These are phyloP conservation scores for Pezicula radicicola DNA, from an alignment of 2,329 filamentous ascomycete genomes.

Conservation along the genomic window DNA sequence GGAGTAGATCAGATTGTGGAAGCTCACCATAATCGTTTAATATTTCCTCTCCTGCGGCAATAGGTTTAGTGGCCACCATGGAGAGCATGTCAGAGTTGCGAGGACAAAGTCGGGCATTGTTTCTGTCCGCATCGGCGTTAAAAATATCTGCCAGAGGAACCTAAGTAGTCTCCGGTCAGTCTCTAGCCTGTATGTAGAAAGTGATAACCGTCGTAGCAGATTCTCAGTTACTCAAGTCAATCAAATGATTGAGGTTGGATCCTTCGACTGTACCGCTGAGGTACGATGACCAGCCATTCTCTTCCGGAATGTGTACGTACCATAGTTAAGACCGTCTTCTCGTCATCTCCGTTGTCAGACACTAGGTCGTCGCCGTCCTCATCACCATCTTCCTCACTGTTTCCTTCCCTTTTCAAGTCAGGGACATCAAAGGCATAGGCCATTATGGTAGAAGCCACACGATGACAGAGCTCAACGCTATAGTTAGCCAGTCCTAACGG, in stretches of 20 bases:
- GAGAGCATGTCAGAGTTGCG: constrained; percentile 41
- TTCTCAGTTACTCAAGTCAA: no score
- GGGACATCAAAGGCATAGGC: constrained; percentile 68
- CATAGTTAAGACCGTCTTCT: constrained; percentile 55
- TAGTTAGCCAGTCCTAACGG: constrained; percentile 45
- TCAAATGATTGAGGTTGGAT: no score
- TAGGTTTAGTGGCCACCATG: constrained; percentile 59
- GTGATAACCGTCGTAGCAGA: no score
- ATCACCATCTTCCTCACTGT: constrained; percentile 35
- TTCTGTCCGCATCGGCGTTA: constrained; percentile 64
- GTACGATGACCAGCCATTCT: no score
- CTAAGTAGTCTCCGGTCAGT: no score
- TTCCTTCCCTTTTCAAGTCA: constrained; percentile 11
- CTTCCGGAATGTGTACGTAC: constrained; percentile 30
- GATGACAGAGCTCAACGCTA: constrained; percentile 49
- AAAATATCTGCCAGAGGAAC: constrained; percentile 65
- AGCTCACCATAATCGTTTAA: constrained; percentile 70
- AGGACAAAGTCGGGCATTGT: constrained; percentile 48
- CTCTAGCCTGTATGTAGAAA: no score
- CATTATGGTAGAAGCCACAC: constrained; percentile 68
- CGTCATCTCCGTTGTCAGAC: constrained; percentile 43
- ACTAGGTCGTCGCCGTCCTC: constrained; percentile 44
- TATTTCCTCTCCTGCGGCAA: constrained; percentile 57
- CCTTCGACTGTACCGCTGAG: no score
- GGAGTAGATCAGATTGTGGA: constrained; percentile 62